Percentiles rank a stretch among this genome's conserved stretches.
Conservation (phyloP, 2,329 filamentous ascomycete genomes). For the Zymoseptoria passerinii region DNA sequence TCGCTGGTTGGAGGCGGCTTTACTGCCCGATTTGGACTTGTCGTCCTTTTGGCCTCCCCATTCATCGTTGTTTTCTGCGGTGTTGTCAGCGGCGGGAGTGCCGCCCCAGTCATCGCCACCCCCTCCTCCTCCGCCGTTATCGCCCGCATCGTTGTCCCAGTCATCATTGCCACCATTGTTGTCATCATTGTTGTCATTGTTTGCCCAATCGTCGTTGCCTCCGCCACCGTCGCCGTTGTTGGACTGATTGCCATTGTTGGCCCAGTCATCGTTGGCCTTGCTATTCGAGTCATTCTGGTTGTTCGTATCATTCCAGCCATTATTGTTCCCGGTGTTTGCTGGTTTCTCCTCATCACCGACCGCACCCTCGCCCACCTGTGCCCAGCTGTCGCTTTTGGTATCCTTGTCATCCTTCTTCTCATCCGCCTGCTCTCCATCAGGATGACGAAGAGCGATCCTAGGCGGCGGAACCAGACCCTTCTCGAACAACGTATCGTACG, state of each 20-base stretch:
- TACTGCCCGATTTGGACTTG: not conserved
- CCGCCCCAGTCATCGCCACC: not conserved
- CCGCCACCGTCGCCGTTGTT: not conserved
- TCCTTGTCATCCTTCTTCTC: not conserved
- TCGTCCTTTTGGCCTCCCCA: constrained; percentile 1
- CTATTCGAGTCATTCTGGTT: not conserved
- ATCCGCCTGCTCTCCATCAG: not conserved
- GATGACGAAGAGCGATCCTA: not conserved
- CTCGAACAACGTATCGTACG: not conserved
- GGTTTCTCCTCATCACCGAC: not conserved
- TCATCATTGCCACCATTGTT: constrained; percentile 1
- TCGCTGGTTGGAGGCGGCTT: not conserved
- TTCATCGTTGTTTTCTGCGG: constrained; percentile 8
- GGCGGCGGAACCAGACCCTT: not conserved
- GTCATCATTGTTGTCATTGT: not conserved
- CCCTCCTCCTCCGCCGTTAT: not conserved
- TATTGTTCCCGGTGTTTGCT: not conserved
- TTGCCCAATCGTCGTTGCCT: constrained; percentile 1
- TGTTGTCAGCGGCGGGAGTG: constrained; percentile 1
- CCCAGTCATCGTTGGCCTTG: not conserved
- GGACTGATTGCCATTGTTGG: not conserved
- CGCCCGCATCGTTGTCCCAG: not conserved
- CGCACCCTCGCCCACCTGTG: not conserved
- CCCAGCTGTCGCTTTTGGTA: not conserved
- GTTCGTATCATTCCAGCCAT: not conserved